Conservation (phyloP, 2,329 filamentous ascomycete species). For the Gremmenia infestans region DNA sequence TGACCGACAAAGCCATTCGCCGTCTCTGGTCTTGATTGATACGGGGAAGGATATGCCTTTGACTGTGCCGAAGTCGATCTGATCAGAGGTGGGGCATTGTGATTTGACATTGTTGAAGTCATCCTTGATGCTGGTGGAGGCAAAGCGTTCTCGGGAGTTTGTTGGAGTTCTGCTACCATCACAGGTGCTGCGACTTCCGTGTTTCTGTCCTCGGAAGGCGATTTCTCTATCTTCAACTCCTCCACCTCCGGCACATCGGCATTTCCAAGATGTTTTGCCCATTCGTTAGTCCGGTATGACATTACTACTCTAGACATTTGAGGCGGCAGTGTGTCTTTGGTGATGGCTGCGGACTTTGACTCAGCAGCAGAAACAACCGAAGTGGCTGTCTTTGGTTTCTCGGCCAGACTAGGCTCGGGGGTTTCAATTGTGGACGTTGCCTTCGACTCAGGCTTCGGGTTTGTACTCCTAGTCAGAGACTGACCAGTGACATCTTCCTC, state of each 20-base stretch:
- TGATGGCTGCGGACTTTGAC: slow-evolving; percentile 46
- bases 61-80: slow-evolving; percentile 18
- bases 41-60: background rate
- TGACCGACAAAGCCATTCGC: slow-evolving; percentile 1
- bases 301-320: slow-evolving; percentile 71
- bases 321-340: slow-evolving; percentile 60
- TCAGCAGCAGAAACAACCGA: slow-evolving; percentile 38
- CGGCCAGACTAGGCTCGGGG: slow-evolving; percentile 12
- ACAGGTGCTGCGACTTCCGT: slow-evolving; percentile 56
- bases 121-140: slow-evolving; percentile 15
- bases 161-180: slow-evolving; percentile 58
- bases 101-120: slow-evolving; percentile 16
- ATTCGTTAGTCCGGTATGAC: slow-evolving; percentile 89
- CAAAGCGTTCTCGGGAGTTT: slow-evolving; percentile 43
- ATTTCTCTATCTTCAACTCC: slow-evolving; percentile 47
- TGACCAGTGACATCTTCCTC: background rate
- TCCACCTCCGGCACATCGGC: slow-evolving; percentile 70
- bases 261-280: slow-evolving; percentile 81
- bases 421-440: background rate
- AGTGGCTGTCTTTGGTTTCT: slow-evolving; percentile 14
- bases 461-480: slow-evolving; percentile 20
- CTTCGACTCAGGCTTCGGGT: slow-evolving; percentile 16
- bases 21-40: slow-evolving; percentile 2
- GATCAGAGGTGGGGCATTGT: slow-evolving; percentile 2
- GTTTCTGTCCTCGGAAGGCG: slow-evolving; percentile 31